Evolutionary conservation across 352 stramenopile genomes (phyloP).

Genomic region (Globisporangium paddicum): DNA sequence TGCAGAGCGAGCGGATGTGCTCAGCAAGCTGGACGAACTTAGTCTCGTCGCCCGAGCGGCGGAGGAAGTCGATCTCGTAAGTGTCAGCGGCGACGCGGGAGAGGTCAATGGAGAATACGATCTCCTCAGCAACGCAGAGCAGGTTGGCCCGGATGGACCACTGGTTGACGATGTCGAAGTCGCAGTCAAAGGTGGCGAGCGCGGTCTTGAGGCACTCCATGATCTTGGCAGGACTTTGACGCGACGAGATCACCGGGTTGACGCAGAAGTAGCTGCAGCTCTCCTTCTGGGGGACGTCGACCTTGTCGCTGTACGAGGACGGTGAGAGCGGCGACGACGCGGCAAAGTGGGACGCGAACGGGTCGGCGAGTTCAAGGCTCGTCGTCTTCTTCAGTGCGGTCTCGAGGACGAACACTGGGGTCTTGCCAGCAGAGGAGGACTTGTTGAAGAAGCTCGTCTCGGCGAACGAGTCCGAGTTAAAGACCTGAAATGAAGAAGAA

Average conservation of each 20-base stretch:
- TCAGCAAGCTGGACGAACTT: slow-evolving; percentile 52
- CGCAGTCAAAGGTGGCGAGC: slow-evolving; percentile 35
- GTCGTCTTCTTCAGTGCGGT: background rate
- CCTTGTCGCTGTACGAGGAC: slow-evolving; percentile 23
- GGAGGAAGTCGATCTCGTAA: slow-evolving; percentile 62
- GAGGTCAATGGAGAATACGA: slow-evolving; percentile 53
- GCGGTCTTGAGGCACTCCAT: slow-evolving; percentile 39
- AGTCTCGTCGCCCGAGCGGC: slow-evolving; percentile 42
- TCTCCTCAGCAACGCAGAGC: slow-evolving; percentile 63
- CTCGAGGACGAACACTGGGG: slow-evolving; percentile 20
- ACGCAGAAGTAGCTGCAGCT: slow-evolving; percentile 39
- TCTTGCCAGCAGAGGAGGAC: slow-evolving; percentile 11
- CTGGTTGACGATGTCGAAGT: slow-evolving; percentile 23
- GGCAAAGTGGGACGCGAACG: background rate
- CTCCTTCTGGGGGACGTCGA: slow-evolving; percentile 54
- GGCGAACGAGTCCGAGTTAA: slow-evolving; percentile 12
- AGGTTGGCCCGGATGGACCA: slow-evolving; percentile 49
- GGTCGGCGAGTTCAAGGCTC: background rate
- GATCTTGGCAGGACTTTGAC: slow-evolving; percentile 33
- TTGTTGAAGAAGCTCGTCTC: slow-evolving; percentile 12
- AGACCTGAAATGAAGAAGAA: slow-evolving; percentile 4
- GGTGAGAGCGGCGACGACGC: slow-evolving; percentile 41
- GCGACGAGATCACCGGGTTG: slow-evolving; percentile 51
- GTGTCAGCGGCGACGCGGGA: slow-evolving; percentile 23
- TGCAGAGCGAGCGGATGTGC: slow-evolving; percentile 45